Evolutionary conservation across 139 green algal genomes (phyloP).

Genomic region (Chlamydomonas incerta): DNA sequence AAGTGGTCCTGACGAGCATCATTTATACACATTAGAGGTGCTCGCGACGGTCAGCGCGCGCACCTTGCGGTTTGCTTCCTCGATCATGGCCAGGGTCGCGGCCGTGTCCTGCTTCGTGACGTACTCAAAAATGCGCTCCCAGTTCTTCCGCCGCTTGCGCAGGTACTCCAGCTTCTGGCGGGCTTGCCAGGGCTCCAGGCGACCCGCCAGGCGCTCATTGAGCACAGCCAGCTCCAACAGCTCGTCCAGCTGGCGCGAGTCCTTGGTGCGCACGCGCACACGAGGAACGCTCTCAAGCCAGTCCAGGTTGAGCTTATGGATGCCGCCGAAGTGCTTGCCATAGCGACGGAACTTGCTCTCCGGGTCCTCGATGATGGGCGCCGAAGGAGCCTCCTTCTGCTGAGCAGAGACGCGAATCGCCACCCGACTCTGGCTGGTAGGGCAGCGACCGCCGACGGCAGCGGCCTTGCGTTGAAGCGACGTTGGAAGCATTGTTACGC

Average conservation of each 20-base stretch:
- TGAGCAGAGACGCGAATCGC: not conserved
- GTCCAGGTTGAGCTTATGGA: constrained; percentile 44
- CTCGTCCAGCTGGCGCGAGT: constrained; percentile 67
- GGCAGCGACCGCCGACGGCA: not conserved
- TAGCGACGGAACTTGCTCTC: constrained; percentile 56
- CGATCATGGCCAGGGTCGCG: constrained; percentile 81
- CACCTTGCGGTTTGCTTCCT: constrained; percentile 83
- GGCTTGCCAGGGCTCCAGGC: constrained; percentile 54
- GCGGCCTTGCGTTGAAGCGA: not conserved
- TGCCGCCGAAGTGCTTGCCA: constrained; percentile 54
- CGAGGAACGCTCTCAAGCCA: constrained; percentile 71
- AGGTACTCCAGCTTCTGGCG: constrained; percentile 79
- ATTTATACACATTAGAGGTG: no score
- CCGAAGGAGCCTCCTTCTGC: not conserved
- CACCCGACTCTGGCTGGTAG: not conserved
- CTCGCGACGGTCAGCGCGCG: no score
- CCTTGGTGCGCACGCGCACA: constrained; percentile 67
- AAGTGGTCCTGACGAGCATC: no score
- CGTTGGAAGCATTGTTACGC: not conserved
- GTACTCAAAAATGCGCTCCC: constrained; percentile 85
- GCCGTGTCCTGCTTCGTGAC: constrained; percentile 76
- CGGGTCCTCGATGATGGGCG: constrained; percentile 33
- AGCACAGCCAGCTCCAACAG: constrained; percentile 82
- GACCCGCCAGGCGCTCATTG: constrained; percentile 77
- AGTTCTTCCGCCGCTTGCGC: constrained; percentile 70